phyloP scores from a whole-genome alignment of 768 basidiomycete species.

The Mycena epipterygia region DNA sequence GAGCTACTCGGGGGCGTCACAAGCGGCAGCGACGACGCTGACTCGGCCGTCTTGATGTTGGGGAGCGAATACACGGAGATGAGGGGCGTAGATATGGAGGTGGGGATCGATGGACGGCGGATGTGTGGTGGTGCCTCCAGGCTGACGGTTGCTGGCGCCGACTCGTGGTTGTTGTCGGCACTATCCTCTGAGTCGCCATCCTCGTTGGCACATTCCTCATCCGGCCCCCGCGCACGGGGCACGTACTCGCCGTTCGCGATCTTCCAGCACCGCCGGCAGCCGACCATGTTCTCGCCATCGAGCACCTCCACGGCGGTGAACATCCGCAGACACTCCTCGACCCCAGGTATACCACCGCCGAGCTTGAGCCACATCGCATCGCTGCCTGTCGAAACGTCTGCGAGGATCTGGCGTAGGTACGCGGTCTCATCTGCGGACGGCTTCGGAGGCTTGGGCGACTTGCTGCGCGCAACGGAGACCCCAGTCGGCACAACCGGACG shows the following conservation, averaged over 20 bases:
- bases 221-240: conserved; percentile 29
- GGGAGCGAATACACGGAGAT: conserved; percentile 50
- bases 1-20: conserved; percentile 33
- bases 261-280: conserved; percentile 96
- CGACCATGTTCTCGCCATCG: conserved; percentile 95
- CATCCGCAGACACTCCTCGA: conserved; percentile 85
- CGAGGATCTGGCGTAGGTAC: conserved; percentile 78
- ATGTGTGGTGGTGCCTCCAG: conserved; percentile 35
- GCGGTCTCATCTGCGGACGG: conserved; percentile 69
- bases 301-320: conserved; percentile 96
- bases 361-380: conserved; percentile 36
- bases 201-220: conserved; percentile 49
- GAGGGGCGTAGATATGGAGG: conserved; percentile 57
- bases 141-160: conserved; percentile 17
- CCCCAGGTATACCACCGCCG: conserved; percentile 63
- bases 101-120: conserved; percentile 46
- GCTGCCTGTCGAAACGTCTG: conserved; percentile 62
- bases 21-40: conserved; percentile 51
- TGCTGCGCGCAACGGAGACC: conserved; percentile 45
- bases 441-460: conserved; percentile 67
- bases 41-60: conserved; percentile 42
- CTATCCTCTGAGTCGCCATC: conserved; percentile 49
- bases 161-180: conserved; percentile 45
- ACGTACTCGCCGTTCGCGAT: conserved; percentile 77
- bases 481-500: conserved; percentile 37